These are phyloP conservation scores for Plectosphaerella cucumerina DNA, from an alignment of 2,329 filamentous ascomycete species.

Conservation along the genomic window DNA sequence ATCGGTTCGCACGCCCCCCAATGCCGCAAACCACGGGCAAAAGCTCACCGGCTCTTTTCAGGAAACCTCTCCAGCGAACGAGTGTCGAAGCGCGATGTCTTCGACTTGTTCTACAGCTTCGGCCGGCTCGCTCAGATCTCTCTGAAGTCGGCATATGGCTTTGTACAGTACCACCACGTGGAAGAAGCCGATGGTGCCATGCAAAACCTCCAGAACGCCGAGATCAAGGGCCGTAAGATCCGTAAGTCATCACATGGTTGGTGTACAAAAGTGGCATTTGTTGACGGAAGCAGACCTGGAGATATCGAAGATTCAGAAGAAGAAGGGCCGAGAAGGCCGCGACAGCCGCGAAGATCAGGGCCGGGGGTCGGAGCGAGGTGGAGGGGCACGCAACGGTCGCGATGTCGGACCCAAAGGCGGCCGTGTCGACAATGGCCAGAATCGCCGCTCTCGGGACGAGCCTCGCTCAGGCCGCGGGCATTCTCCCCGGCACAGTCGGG, in stretches of 20 bases:
- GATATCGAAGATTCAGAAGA: conserved; percentile 83
- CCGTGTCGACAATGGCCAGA: conserved; percentile 45
- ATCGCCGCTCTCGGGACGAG: conserved; percentile 53
- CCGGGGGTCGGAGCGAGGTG: conserved; percentile 57
- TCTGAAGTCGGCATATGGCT: conserved; percentile 94
- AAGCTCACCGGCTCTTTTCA: conserved; percentile 25
- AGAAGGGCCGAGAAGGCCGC: conserved; percentile 43
- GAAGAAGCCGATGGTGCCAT: conserved; percentile 73
- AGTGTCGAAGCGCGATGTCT: conserved; percentile 90
- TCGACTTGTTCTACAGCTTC: conserved; percentile 81
- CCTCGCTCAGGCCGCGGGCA: conserved; percentile 59
- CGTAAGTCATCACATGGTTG: conserved; percentile 56
- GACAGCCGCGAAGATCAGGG: conserved; percentile 40
- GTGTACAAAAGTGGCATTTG: not conserved
- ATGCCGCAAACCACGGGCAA: not conserved
- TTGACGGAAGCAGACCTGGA: conserved; percentile 64
- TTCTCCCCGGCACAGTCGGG: conserved; percentile 56
- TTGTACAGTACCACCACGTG: conserved; percentile 84
- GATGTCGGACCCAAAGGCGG: conserved; percentile 37
- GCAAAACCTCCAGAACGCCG: conserved; percentile 70
- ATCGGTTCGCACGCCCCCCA: conserved; percentile 57
- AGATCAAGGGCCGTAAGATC: conserved; percentile 86
- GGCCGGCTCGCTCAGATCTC: conserved; percentile 91
- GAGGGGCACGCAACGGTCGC: conserved; percentile 33
- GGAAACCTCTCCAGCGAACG: conserved; percentile 91